Conservation (phyloP, 2,329 filamentous ascomycete species). For the Aureobasidium sp. region DNA sequence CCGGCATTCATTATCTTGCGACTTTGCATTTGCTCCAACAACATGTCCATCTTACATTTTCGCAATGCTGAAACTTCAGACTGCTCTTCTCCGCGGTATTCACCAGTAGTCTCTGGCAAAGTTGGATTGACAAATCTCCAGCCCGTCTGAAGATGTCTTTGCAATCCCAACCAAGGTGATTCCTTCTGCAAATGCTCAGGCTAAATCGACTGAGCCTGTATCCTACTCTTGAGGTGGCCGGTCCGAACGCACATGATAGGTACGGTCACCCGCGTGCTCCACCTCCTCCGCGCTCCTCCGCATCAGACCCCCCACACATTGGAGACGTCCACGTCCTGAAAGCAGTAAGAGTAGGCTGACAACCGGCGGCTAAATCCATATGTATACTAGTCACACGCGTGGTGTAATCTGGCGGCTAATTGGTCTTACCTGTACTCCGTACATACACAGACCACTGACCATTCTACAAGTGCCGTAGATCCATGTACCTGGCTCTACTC, state of each 20-base stretch:
- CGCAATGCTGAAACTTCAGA: neutral
- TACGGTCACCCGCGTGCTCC: neutral
- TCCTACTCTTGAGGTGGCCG: neutral
- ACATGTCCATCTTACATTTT: neutral
- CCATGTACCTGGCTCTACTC: constrained; percentile 4
- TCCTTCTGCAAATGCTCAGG: neutral
- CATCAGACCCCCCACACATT: neutral
- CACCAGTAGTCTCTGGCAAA: neutral
- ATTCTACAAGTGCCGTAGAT: constrained; percentile 6
- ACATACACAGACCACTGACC: neutral
- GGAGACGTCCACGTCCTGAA: neutral
- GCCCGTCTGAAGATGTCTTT: neutral
- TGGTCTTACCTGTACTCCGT: neutral
- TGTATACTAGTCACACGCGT: constrained; percentile 4
- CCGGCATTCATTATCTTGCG: neutral
- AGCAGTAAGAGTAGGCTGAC: neutral
- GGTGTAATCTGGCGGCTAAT: constrained; percentile 5
- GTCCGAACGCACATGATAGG: neutral
- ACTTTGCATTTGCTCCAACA: neutral
- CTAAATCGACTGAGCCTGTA: constrained; percentile 7
- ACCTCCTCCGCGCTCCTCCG: constrained; percentile 2
- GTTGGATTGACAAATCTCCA: neutral
- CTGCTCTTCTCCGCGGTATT: neutral
- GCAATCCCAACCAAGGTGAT: neutral
- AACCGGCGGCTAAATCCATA: constrained; percentile 12